Conservation (phyloP, 2,329 filamentous ascomycete genomes). For the Exophiala calicioides region DNA sequence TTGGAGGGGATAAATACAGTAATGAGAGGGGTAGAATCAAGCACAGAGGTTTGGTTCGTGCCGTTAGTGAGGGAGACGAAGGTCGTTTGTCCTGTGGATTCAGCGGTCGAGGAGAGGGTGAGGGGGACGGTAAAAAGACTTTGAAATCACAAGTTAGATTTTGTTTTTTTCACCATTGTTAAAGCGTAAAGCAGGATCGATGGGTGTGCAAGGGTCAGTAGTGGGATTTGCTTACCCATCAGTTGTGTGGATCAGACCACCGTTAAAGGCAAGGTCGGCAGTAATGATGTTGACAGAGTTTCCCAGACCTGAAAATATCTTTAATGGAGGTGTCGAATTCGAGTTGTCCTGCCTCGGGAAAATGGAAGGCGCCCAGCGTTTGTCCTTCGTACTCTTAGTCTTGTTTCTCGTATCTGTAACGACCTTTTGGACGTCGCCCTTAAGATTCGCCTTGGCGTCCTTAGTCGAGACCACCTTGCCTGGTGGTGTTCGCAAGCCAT, state of each 20-base stretch:
- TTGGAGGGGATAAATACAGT: constrained; percentile 9
- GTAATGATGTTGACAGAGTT: constrained; percentile 5
- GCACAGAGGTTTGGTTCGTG: neutral
- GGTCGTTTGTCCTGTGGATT: constrained; percentile 3
- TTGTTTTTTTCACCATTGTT: no score
- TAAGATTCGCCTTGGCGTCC: constrained; percentile 8
- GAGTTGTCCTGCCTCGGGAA: constrained; percentile 7
- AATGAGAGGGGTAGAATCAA: constrained; percentile 7
- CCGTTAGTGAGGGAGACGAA: constrained; percentile 4
- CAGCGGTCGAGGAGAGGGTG: constrained; percentile 1
- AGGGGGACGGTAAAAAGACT: constrained; percentile 10
- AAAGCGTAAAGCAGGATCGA: no score
- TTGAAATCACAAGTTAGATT: neutral
- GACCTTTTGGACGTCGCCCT: constrained; percentile 4
- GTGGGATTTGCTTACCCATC: neutral
- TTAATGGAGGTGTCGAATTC: constrained; percentile 1
- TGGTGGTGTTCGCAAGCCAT: constrained; percentile 5
- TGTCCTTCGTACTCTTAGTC: constrained; percentile 4
- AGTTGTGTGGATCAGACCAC: constrained; percentile 8
- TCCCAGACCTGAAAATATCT: constrained; percentile 6
- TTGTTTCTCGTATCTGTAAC: constrained; percentile 6
- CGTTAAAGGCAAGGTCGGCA: constrained; percentile 4
- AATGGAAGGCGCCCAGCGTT: constrained; percentile 2
- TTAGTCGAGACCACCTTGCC: constrained; percentile 6
- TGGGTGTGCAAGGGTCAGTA: no score